Conservation (phyloP, 1,284 basidiomycete species). For the Xerocomus amazonicus region DNA sequence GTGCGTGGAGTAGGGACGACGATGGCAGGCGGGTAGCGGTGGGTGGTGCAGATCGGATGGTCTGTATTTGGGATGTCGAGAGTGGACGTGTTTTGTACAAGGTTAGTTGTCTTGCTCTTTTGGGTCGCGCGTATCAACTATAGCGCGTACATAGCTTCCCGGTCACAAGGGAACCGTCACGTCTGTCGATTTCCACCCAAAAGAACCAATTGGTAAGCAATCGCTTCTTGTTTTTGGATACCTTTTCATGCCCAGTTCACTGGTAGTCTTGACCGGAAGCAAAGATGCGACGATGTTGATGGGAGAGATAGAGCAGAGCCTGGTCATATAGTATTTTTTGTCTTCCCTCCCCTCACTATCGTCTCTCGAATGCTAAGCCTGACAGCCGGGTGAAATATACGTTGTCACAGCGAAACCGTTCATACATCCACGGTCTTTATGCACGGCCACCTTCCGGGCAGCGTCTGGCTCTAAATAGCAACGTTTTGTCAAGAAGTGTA, state of each 20-base stretch:
- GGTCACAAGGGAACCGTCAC: constrained; percentile 94
- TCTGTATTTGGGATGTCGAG: constrained; percentile 93
- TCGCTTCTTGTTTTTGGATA: not conserved
- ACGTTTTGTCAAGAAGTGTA: constrained; percentile 22
- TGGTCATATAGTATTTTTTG: constrained; percentile 17
- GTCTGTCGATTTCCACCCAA: constrained; percentile 86
- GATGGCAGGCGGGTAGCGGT: constrained; percentile 70
- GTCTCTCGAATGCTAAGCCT: constrained; percentile 1
- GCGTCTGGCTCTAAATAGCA: constrained; percentile 24
- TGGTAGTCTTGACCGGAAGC: constrained; percentile 75
- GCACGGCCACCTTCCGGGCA: constrained; percentile 20
- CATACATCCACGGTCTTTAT: constrained; percentile 17
- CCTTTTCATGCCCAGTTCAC: constrained; percentile 3
- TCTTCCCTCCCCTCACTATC: not conserved
- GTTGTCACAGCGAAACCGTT: not conserved
- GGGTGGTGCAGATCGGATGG: constrained; percentile 78
- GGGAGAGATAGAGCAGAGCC: constrained; percentile 73
- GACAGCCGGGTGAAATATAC: not conserved
- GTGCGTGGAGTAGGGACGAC: constrained; percentile 80
- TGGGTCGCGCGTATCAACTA: not conserved
- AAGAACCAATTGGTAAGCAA: constrained; percentile 82
- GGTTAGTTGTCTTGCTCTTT: constrained; percentile 37
- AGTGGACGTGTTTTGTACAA: constrained; percentile 84
- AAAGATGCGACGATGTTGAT: constrained; percentile 88
- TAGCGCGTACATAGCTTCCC: constrained; percentile 55